These are phyloP conservation scores for Sporothrix pseudoabietina DNA, from an alignment of 2,329 filamentous ascomycete species.

Conservation along the genomic window DNA sequence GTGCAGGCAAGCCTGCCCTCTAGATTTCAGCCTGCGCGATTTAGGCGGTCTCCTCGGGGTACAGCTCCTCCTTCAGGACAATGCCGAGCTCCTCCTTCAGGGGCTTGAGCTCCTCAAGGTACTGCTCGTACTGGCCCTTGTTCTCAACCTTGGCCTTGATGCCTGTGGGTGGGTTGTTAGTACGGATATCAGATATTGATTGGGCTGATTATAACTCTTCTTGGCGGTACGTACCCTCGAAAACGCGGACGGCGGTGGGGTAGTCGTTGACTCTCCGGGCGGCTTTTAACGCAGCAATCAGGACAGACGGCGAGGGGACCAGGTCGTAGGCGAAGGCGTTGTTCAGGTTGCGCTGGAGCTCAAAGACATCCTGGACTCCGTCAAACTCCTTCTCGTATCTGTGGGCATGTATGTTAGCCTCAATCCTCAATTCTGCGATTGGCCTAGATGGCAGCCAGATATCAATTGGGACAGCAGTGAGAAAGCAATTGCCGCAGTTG, in stretches of 20 bases:
- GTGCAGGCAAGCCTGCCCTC: background rate
- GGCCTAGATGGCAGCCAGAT: background rate
- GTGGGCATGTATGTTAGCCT: slow-evolving; percentile 45
- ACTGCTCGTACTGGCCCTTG: slow-evolving; percentile 94
- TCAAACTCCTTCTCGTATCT: slow-evolving; percentile 99
- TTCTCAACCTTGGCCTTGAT: slow-evolving; percentile 99
- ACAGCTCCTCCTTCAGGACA: slow-evolving; percentile 88
- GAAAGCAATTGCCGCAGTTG: background rate
- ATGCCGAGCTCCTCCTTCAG: slow-evolving; percentile 93
- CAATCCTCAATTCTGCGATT: slow-evolving; percentile 41
- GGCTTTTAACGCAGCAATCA: slow-evolving; percentile 88
- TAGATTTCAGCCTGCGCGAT: background rate
- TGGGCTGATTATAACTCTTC: background rate
- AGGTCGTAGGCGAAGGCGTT: slow-evolving; percentile 99
- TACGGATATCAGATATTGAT: background rate
- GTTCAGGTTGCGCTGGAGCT: slow-evolving; percentile 97
- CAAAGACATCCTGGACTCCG: slow-evolving; percentile 95
- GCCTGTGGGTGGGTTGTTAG: slow-evolving; percentile 54
- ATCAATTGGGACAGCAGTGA: background rate
- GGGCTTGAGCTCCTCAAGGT: slow-evolving; percentile 88
- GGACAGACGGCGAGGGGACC: slow-evolving; percentile 88
- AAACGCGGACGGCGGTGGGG: slow-evolving; percentile 96
- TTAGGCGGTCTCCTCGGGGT: slow-evolving; percentile 54
- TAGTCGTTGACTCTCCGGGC: slow-evolving; percentile 97
- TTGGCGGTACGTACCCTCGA: slow-evolving; percentile 73